Evolutionary conservation across 2,329 filamentous ascomycete species (phyloP).

Genomic region (Emericellopsis cladophorae): DNA sequence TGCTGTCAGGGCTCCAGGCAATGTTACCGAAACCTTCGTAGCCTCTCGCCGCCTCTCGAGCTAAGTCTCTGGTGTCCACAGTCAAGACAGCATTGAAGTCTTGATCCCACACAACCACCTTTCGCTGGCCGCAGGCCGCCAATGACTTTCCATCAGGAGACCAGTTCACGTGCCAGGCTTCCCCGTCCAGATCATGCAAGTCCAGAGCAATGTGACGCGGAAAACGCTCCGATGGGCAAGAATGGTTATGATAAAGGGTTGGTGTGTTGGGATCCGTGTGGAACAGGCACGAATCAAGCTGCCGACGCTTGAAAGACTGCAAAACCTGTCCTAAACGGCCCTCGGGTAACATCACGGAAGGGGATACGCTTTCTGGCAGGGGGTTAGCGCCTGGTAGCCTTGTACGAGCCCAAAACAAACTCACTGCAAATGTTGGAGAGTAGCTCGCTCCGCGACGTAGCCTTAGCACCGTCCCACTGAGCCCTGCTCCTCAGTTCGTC

Average conservation of each 20-base stretch:
- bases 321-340: slow-evolving; percentile 73
- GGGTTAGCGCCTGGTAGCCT: slow-evolving; percentile 4
- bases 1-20: slow-evolving; percentile 86
- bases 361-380: slow-evolving; percentile 68
- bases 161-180: slow-evolving; percentile 87
- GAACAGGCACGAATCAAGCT: slow-evolving; percentile 75
- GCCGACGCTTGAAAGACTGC: slow-evolving; percentile 69
- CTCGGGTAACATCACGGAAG: slow-evolving; percentile 92
- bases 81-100: slow-evolving; percentile 51
- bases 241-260: slow-evolving; percentile 81
- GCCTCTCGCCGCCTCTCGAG: slow-evolving; percentile 26
- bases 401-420: slow-evolving; percentile 12
- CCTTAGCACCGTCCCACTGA: slow-evolving; percentile 72
- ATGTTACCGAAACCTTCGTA: slow-evolving; percentile 59
- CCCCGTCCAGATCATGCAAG: slow-evolving; percentile 60
- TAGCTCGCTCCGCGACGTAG: slow-evolving; percentile 59
- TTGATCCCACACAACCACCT: slow-evolving; percentile 74
- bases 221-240: slow-evolving; percentile 69
- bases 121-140: slow-evolving; percentile 69
- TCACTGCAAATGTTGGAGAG: slow-evolving; percentile 76
- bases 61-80: slow-evolving; percentile 37
- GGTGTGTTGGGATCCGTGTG: slow-evolving; percentile 72
- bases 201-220: slow-evolving; percentile 61
- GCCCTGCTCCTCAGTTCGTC: slow-evolving; percentile 68
- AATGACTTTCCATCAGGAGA: slow-evolving; percentile 76